phyloP scores from a whole-genome alignment of 2,329 filamentous ascomycete genomes.

The Fusarium tanahbumbuense region DNA sequence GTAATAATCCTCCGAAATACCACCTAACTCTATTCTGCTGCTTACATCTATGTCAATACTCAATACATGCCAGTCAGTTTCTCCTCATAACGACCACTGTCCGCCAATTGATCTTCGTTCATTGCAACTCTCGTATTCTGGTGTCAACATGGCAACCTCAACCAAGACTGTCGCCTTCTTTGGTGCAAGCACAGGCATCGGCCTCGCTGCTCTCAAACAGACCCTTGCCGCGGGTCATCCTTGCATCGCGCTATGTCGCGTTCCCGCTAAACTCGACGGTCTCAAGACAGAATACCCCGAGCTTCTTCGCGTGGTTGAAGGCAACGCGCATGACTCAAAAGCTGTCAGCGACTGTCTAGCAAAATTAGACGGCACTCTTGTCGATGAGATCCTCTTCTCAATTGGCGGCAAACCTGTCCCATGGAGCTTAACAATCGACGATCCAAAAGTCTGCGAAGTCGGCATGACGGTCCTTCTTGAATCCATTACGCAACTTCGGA shows the following conservation, averaged over 20 bases:
- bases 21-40: neutral
- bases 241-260: constrained; percentile 63
- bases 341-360: constrained; percentile 54
- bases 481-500: constrained; percentile 51
- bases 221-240: constrained; percentile 59
- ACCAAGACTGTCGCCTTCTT: constrained; percentile 61
- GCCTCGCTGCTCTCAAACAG: constrained; percentile 59
- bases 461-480: constrained; percentile 58
- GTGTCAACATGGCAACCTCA: neutral
- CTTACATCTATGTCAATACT: neutral
- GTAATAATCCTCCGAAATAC: neutral
- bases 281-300: constrained; percentile 52
- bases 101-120: fast-evolving
- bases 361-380: constrained; percentile 48
- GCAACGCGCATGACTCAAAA: constrained; percentile 59
- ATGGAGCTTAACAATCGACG: constrained; percentile 53
- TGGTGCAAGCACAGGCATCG: constrained; percentile 64
- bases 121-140: fast-evolving
- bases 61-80: fast-evolving
- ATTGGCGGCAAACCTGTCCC: constrained; percentile 56
- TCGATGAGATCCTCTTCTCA: constrained; percentile 60
- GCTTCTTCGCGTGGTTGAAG: constrained; percentile 59
- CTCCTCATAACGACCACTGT: fast-evolving
- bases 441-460: constrained; percentile 61
- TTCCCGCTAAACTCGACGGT: constrained; percentile 59